Base-by-base conservation (phyloP, 179 eudicot species). In the Spinacia oleracea region DNA sequence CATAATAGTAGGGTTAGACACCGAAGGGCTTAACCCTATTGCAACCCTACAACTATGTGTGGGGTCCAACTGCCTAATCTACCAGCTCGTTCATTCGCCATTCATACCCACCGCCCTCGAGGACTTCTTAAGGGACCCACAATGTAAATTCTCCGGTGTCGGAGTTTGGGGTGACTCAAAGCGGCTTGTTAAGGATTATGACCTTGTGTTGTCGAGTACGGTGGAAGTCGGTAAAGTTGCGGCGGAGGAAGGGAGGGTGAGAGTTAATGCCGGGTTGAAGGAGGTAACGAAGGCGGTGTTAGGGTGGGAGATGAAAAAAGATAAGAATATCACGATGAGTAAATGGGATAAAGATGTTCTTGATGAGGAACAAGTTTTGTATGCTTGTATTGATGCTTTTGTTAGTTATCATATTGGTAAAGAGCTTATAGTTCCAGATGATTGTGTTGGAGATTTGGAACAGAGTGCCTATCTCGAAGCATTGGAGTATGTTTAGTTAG, bases 301-400 rank as follows among this genome's bases (percentile, higher is more conserved):
- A 64, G 85, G 82, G 58, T 77, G 78, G 76, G 87, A 83, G 27
- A 77, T 87, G 55, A 85, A 62, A 48, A 87, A 87, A 83, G 77
- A 71, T n/a, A 85, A 53, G 78, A 15, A 72, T 14, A 82, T 87
- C 4, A 83, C 88, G 0, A 70, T 81, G 87, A 82, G 90, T 63
- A 23, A 75, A 23, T 87, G 89, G 89, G 80, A 83, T 75, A 32
- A 73, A 0, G 75, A 66, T 48, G 73, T 77, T 48, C 78, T 87
- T 65, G 81, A 70, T 69, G 70, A 53, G 5, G 27, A 20, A 1
- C 89, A 87, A 66, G 74, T 87, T 35, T 42, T 69, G 72, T 87
- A 87, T 79, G 89, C 88, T 56, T 81, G 85, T 74, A 60, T 87
- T 38, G 89, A 87, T 83, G 89, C 89, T 6, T 87, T 78, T 72